Evolutionary conservation across 495 filamentous ascomycete species (phyloP).

Genomic region (Rhizodiscina lignyota): DNA sequence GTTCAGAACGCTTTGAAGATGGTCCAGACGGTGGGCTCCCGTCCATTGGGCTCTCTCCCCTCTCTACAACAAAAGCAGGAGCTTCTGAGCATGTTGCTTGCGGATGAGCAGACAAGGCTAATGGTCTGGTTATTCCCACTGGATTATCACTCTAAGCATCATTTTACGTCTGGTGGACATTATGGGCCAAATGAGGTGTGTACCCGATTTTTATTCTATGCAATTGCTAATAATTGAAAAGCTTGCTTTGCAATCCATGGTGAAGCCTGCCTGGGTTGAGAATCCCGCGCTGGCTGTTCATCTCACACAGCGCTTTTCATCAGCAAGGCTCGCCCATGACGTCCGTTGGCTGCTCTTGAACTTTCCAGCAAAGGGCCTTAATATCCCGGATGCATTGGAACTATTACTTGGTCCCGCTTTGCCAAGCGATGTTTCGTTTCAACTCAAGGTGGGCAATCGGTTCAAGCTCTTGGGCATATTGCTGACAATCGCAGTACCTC

Average conservation of each 20-base stretch:
- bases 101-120: slow-evolving; percentile 72
- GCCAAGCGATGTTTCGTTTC: slow-evolving; percentile 61
- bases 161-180: slow-evolving; percentile 25
- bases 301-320: slow-evolving; percentile 61
- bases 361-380: slow-evolving; percentile 63
- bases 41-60: slow-evolving; percentile 36
- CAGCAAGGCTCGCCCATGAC: slow-evolving; percentile 50
- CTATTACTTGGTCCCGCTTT: slow-evolving; percentile 62
- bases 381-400: slow-evolving; percentile 64
- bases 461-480: slow-evolving; percentile 3
- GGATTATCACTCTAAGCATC: slow-evolving; percentile 45
- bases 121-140: slow-evolving; percentile 82
- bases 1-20: slow-evolving; percentile 44
- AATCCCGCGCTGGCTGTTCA: slow-evolving; percentile 71
- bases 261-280: slow-evolving; percentile 75
- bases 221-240: too few relatives aligned
- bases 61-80: slow-evolving; percentile 64
- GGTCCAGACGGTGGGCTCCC: slow-evolving; percentile 37
- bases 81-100: slow-evolving; percentile 57
- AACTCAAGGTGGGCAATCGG: slow-evolving; percentile 50
- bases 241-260: too few relatives aligned
- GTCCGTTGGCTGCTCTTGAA: slow-evolving; percentile 64
- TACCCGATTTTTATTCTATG: too few relatives aligned
- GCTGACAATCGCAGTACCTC: slow-evolving; percentile 53
- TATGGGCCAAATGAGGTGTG: too few relatives aligned